Evolutionary conservation across 2,329 filamentous ascomycete species (phyloP).

Genomic region (Ustilaginoidea virens): DNA sequence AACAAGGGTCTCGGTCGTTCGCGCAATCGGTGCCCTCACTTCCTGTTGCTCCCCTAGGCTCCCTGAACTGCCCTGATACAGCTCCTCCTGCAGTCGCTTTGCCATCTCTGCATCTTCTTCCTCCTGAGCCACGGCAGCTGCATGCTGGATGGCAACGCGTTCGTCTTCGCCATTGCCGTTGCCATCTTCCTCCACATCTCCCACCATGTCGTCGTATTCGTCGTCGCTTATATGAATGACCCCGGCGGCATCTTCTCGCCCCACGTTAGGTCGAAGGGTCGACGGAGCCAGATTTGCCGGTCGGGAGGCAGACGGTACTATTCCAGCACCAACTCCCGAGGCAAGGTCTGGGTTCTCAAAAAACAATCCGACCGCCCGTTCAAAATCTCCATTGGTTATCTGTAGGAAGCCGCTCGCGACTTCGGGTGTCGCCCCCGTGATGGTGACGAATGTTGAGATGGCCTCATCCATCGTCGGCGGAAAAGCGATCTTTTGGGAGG

Average conservation of each 20-base stretch:
- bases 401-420: slow-evolving; percentile 72
- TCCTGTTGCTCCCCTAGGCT: slow-evolving; percentile 35
- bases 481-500: too few relatives aligned
- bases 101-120: slow-evolving; percentile 94
- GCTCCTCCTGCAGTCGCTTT: slow-evolving; percentile 76
- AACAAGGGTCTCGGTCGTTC: slow-evolving; percentile 82
- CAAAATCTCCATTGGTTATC: slow-evolving; percentile 69
- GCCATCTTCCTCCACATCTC: slow-evolving; percentile 16
- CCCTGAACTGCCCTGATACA: slow-evolving; percentile 46
- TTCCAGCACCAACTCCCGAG: slow-evolving; percentile 18
- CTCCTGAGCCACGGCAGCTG: slow-evolving; percentile 36
- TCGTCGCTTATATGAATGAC: slow-evolving; percentile 63
- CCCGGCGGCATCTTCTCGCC: slow-evolving; percentile 20
- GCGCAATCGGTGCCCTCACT: slow-evolving; percentile 78
- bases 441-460: slow-evolving; percentile 62
- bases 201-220: slow-evolving; percentile 36
- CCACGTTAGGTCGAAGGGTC: slow-evolving; percentile 12
- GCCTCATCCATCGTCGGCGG: slow-evolving; percentile 46
- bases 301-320: slow-evolving; percentile 9
- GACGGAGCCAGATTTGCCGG: slow-evolving; percentile 13
- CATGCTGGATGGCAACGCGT: slow-evolving; percentile 23
- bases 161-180: slow-evolving; percentile 22
- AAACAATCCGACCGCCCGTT: slow-evolving; percentile 78
- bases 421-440: slow-evolving; percentile 61
- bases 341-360: slow-evolving; percentile 71